Conservation (phyloP, 805 yeast genomes). For the Ogataea paraovalis region DNA sequence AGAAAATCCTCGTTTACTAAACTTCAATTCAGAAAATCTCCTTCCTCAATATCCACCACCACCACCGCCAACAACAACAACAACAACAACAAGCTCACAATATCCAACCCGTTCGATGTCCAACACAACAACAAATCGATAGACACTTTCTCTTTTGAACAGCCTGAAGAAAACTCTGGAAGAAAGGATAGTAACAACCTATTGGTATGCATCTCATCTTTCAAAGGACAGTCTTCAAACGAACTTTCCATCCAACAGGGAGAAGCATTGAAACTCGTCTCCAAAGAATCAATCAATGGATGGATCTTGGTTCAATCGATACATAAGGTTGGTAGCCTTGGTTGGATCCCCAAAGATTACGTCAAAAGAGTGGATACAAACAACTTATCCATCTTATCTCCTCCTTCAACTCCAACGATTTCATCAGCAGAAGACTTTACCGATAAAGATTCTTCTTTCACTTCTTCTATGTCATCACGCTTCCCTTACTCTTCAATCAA, state of each 20-base stretch:
- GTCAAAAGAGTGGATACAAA: slow-evolving; percentile 11
- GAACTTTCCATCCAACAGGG: slow-evolving; percentile 48
- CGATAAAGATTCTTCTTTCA: neutral
- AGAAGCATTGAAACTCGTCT: slow-evolving; percentile 48
- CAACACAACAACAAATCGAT: neutral
- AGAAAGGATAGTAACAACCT: slow-evolving; percentile 11
- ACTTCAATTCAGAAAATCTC: neutral
- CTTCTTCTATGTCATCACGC: neutral
- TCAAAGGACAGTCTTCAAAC: slow-evolving; percentile 38
- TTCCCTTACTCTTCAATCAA: slow-evolving; percentile 25
- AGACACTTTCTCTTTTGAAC: slow-evolving; percentile 1
- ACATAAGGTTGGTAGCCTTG: slow-evolving; percentile 41
- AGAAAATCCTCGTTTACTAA: neutral
- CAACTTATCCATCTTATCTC: neutral
- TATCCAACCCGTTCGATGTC: slow-evolving; percentile 1
- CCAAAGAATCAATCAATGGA: slow-evolving; percentile 42
- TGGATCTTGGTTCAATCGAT: slow-evolving; percentile 57
- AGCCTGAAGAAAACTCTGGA: neutral
- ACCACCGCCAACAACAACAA: neutral
- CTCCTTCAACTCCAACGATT: slow-evolving; percentile 3
- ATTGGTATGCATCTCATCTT: slow-evolving; percentile 43
- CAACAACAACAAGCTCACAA: neutral
- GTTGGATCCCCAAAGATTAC: slow-evolving; percentile 49
- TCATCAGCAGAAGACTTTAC: neutral
- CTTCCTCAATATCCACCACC: neutral